These are phyloP conservation scores for Pseudomicrostroma phylloplanum DNA, from an alignment of 1,284 basidiomycete genomes.

Conservation along the genomic window DNA sequence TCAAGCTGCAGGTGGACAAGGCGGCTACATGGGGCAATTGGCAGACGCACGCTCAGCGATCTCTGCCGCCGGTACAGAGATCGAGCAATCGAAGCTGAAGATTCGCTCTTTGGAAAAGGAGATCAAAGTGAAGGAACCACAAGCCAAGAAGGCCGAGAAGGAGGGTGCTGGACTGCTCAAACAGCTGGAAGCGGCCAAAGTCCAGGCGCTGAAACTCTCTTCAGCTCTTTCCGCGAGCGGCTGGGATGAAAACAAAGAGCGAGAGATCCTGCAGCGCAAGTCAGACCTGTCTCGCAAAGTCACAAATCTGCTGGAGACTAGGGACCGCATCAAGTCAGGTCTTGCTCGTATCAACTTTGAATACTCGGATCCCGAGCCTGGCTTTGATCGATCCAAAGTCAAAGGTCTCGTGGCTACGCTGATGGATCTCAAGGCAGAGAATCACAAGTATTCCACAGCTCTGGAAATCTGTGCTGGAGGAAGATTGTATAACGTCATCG, in stretches of 20 bases:
- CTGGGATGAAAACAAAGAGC: constrained; percentile 75
- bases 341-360: constrained; percentile 75
- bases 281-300: constrained; percentile 61
- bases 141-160: constrained; percentile 76
- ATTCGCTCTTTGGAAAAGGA: constrained; percentile 75
- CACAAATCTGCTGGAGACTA: constrained; percentile 62
- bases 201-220: constrained; percentile 58
- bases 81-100: constrained; percentile 74
- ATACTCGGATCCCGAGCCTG: constrained; percentile 69
- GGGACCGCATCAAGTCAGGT: constrained; percentile 65
- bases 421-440: constrained; percentile 63
- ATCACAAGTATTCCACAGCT: constrained; percentile 72
- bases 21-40: constrained; percentile 93
- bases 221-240: constrained; percentile 61
- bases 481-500: constrained; percentile 74
- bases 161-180: constrained; percentile 69
- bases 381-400: constrained; percentile 79
- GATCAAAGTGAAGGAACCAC: constrained; percentile 67
- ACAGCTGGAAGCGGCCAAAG: constrained; percentile 52
- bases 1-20: constrained; percentile 59
- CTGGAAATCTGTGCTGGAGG: constrained; percentile 88
- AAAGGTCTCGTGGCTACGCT: constrained; percentile 68
- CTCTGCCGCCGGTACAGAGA: constrained; percentile 72
- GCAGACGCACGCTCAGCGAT: constrained; percentile 75
- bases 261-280: constrained; percentile 60